Evolutionary conservation across 2,329 filamentous ascomycete genomes (phyloP), one percentile per base, ranked within the genome.

Genomic region (Penicillium verrucosum): DNA sequence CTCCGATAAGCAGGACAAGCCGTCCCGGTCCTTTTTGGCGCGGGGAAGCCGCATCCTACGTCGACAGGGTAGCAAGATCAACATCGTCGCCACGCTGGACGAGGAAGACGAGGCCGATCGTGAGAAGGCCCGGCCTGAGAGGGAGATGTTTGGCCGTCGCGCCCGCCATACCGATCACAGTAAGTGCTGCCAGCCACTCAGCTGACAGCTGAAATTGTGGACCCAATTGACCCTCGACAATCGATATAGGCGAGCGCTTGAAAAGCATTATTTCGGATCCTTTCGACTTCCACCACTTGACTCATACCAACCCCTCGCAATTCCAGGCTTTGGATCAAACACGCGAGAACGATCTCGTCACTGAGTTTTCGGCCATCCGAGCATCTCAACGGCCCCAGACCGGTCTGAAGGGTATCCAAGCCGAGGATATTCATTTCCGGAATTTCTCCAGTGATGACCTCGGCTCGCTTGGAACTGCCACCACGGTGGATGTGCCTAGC

Each of bases 261-360:
- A 82, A 82, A 67, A 73, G 71, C 41, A 74, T 75, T 56, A 87
- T 87, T 51, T 87, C 85, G 0, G 79, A 80, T 55, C 85, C 85
- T 1, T 87, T 85, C 69, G 82, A 85, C 63, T 87, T 87, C 66
- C 83, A 86, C 60, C 85, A 87, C 65, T 70, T 87, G 51, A 83
- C 82, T 36, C 84, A 87, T 65, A 84, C 83, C 29, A 79, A 80
- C 54, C 79, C 80, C 25, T 71, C 79, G 25, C 80, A 86, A 54
- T 78, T 85, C 54, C 77, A 80, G 32, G 74, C 75, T 4, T 70
- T 86, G 21, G 78, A 83, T 38, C 78, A 77, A 34, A 75, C 80
- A 12, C 77, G 79, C 51, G 77, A 81, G 54, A 75, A 78, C 55
- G 78, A 83, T 30, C 72, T 85, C 21, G 78, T 78, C 29, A 78